Evolutionary conservation across 169 alveolate genomes (phyloP), one percentile per base, ranked within the genome.

Genomic region (Cryptosporidium tyzzeri): DNA sequence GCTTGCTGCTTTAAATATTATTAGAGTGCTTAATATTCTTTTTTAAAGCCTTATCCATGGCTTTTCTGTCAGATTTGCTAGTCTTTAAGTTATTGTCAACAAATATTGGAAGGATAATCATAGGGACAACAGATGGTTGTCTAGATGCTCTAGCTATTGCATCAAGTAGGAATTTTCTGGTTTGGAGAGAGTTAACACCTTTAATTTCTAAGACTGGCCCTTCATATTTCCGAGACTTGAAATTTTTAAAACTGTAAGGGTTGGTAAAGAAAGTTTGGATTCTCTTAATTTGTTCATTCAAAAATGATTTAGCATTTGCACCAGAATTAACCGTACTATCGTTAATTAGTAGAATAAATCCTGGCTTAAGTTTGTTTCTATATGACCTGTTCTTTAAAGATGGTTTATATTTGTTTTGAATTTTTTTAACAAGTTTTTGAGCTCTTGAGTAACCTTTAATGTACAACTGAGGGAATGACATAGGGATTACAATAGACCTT

Each of bases 361-460:
- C 89, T 9, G 89, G 89, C 10, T 65, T 59, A 9, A 80, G 39
- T 26, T 80, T 80, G 16, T 80, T 80, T 35, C 89, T 80, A 33
- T 80, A 80, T 4, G 68, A 41, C 41, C 89, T 80, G 31, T 65
- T 80, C 7, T 44, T 73, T 48, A 73, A 53, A 53, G 48, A 53
- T 41, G 89, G 89, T 31, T 48, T 80, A 21, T 62, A 80, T 65
- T 50, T 80, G 4, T 62, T 80, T 18, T 80, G 89, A 31, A 80
- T 80, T 21, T 31, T 62, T 23, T 58, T 61, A 7, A 80, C 89
- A 26, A 80, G 62, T 29, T 80, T 80, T 51, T 26, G 69, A 41
- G 89, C 89, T 41, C 70, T 80, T 2, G 69, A 59, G 75, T 80
- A 80, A 12, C 89, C 89, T 80, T 80, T 80, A 6, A 80, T 80